These are phyloP conservation scores for Coffea eugenioides DNA, from an alignment of 257 asterid genomes.

Conservation along the genomic window DNA sequence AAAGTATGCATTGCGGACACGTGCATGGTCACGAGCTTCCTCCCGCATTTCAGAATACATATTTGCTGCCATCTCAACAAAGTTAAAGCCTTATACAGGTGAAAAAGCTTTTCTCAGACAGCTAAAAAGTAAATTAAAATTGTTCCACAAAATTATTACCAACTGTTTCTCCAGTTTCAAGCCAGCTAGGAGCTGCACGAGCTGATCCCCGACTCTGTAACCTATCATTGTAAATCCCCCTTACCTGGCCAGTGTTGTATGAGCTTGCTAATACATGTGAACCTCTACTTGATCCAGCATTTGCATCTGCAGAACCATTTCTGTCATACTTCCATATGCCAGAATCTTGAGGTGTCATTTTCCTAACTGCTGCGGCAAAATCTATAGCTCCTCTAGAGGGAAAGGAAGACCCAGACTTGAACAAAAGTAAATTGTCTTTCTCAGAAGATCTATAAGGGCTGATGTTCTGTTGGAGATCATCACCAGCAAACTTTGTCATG, in stretches of 20 bases:
- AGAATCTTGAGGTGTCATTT: constrained; percentile 75
- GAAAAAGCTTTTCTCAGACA: constrained; percentile 23
- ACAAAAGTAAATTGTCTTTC: constrained; percentile 39
- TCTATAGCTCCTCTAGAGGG: constrained; percentile 65
- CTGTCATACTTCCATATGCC: constrained; percentile 71
- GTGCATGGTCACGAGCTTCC: constrained; percentile 99
- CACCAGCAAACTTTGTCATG: constrained; percentile 43
- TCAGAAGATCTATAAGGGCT: constrained; percentile 45
- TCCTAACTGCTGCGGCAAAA: constrained; percentile 76
- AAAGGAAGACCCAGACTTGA: constrained; percentile 56
- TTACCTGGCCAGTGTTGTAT: constrained; percentile 52
- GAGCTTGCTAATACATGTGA: constrained; percentile 60
- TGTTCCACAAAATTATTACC: constrained; percentile 59
- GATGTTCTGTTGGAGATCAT: constrained; percentile 47
- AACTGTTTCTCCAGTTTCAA: constrained; percentile 71
- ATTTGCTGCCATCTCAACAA: constrained; percentile 73
- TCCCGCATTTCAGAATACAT: constrained; percentile 94
- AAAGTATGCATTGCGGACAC: constrained; percentile 84
- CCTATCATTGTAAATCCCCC: constrained; percentile 49
- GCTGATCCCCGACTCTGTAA: constrained; percentile 59
- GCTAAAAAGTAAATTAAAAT: constrained; percentile 23
- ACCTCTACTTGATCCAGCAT: constrained; percentile 81
- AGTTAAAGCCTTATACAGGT: constrained; percentile 41
- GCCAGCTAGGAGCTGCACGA: constrained; percentile 68
- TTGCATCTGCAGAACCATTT: constrained; percentile 51